phyloP scores from a whole-genome alignment of 768 basidiomycete genomes.

The Rhizopogon vesiculosus region DNA sequence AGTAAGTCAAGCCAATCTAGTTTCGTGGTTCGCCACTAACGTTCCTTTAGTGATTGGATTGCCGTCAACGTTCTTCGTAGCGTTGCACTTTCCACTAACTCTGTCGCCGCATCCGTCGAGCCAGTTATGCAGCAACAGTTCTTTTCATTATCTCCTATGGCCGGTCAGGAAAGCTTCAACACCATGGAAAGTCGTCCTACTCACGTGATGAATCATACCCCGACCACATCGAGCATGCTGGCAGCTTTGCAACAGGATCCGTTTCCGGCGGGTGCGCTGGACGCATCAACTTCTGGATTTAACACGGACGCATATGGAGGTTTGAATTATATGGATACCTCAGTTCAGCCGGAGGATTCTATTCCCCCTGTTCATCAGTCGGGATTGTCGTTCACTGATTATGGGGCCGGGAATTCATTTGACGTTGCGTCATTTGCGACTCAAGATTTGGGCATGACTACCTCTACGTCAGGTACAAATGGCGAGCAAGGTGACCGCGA shows the following conservation, averaged over 20 bases:
- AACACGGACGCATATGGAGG: constrained; percentile 65
- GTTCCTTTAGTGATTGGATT: constrained; percentile 74
- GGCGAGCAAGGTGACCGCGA: constrained; percentile 58
- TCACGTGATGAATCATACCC: constrained; percentile 70
- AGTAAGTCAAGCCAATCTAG: constrained; percentile 45
- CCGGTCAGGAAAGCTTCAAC: constrained; percentile 76
- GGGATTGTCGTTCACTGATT: constrained; percentile 70
- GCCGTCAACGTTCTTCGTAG: constrained; percentile 83
- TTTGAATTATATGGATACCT: constrained; percentile 73
- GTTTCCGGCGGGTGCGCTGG: constrained; percentile 62
- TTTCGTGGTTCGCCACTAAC: constrained; percentile 14
- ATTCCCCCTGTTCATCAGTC: constrained; percentile 55
- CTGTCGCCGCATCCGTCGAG: constrained; percentile 87
- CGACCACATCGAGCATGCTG: constrained; percentile 88
- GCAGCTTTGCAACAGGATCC: constrained; percentile 79
- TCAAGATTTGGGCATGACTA: constrained; percentile 60
- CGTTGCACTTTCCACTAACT: constrained; percentile 86
- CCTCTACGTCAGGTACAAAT: constrained; percentile 39
- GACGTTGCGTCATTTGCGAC: constrained; percentile 66
- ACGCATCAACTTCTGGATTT: constrained; percentile 58
- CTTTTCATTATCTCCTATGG: constrained; percentile 85
- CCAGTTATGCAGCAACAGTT: constrained; percentile 90
- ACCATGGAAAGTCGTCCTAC: constrained; percentile 55
- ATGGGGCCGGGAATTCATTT: constrained; percentile 56
- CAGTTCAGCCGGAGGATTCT: constrained; percentile 59